A percentile compares a stretch with the other conserved stretches of the same genome.
Conservation (phyloP, 75 land plant species). For the Adiantum capillusveneris region DNA sequence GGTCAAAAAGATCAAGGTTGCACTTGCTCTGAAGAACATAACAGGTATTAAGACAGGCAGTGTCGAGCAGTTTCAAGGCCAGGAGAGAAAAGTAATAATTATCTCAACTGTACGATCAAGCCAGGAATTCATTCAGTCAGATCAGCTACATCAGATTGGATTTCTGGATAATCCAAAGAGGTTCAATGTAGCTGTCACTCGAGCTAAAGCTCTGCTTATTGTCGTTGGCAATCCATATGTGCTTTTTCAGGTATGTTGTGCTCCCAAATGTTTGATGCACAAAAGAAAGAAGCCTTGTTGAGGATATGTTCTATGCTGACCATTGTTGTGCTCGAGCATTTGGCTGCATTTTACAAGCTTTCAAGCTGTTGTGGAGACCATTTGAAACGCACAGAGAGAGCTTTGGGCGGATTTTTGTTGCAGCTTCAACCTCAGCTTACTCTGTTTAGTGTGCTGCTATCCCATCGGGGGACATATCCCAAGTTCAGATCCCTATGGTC, state of each 20-base stretch:
- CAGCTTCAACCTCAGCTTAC: no score
- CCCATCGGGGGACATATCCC: no score
- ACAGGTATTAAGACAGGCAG: conserved; percentile 68
- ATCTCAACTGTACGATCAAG: conserved; percentile 84
- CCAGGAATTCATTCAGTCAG: conserved; percentile 64
- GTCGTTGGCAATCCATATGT: conserved; percentile 83
- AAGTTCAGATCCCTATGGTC: no score
- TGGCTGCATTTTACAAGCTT: no score
- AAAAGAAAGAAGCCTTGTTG: no score
- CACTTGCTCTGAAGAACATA: conserved; percentile 36
- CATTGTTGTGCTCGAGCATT: no score
- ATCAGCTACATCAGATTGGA: conserved; percentile 50
- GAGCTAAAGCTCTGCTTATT: conserved; percentile 72
- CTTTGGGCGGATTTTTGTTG: no score
- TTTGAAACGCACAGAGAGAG: no score
- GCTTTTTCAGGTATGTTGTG: conserved; percentile 67
- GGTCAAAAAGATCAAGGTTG: conserved; percentile 54
- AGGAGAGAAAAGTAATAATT: conserved; percentile 69
- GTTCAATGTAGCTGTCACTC: conserved; percentile 86
- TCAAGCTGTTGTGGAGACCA: no score
- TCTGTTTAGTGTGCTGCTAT: no score
- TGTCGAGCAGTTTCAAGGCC: conserved; percentile 90
- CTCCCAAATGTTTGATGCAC: no score
- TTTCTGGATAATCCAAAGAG: conserved; percentile 77
- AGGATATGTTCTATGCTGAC: no score